These are phyloP conservation scores for Colletotrichum trifolii DNA, from an alignment of 2,329 filamentous ascomycete species.

Conservation along the genomic window DNA sequence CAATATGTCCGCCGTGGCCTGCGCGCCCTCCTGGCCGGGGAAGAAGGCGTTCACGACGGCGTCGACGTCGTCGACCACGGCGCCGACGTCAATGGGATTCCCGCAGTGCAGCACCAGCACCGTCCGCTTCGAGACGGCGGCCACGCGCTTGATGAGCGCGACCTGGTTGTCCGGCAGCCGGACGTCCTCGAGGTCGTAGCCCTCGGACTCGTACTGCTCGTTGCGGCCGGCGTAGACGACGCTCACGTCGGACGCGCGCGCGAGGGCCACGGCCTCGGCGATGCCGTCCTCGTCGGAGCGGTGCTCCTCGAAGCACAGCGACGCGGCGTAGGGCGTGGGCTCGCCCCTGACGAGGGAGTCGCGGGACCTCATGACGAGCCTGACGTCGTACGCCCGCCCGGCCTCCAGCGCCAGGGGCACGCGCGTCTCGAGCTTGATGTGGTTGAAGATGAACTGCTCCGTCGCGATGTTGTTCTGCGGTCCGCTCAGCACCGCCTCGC, in stretches of 20 bases:
- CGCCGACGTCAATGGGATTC: slow-evolving; percentile 32
- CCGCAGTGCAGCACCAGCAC: slow-evolving; percentile 31
- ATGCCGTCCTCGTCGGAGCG: slow-evolving; percentile 27
- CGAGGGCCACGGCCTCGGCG: slow-evolving; percentile 27
- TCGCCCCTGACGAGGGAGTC: slow-evolving; percentile 28
- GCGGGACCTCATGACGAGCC: slow-evolving; percentile 29
- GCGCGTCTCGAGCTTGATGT: slow-evolving; percentile 36
- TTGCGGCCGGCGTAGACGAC: slow-evolving; percentile 35
- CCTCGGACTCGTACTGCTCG: slow-evolving; percentile 37
- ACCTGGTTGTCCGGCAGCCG: slow-evolving; percentile 33
- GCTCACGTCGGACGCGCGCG: slow-evolving; percentile 24
- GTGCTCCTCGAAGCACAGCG: slow-evolving; percentile 31
- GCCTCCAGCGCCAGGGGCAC: slow-evolving; percentile 28
- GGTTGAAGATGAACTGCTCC: slow-evolving; percentile 39
- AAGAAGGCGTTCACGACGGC: slow-evolving; percentile 34
- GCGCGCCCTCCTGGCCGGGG: slow-evolving; percentile 34
- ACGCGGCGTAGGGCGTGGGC: slow-evolving; percentile 30
- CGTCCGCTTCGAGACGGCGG: slow-evolving; percentile 18
- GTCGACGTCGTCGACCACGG: slow-evolving; percentile 30
- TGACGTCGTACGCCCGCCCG: slow-evolving; percentile 29
- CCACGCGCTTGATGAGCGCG: slow-evolving; percentile 33
- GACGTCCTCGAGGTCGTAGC: slow-evolving; percentile 33
- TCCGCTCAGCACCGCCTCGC: slow-evolving; percentile 30
- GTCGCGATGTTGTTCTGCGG: slow-evolving; percentile 32
- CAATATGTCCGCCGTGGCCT: slow-evolving; percentile 33